A percentile compares a stretch with the other conserved stretches of the same genome.
Conservation (phyloP, 257 asterid species). For the Datura wrightii region DNA sequence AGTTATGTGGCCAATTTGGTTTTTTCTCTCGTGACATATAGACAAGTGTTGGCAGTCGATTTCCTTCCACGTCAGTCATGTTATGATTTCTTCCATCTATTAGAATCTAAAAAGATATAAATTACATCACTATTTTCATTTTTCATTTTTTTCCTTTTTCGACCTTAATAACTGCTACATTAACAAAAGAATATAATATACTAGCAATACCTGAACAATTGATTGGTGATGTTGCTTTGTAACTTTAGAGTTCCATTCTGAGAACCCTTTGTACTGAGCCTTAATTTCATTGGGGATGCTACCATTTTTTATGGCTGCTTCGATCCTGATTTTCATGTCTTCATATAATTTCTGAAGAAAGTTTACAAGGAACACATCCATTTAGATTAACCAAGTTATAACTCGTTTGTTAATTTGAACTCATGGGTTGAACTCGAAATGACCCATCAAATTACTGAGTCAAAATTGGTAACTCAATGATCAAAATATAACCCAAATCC, state of each 20-base stretch:
- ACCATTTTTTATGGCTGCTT: constrained; percentile 45
- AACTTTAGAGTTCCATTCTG: constrained; percentile 57
- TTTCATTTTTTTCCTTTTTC: background rate
- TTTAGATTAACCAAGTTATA: background rate
- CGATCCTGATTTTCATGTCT: constrained; percentile 68
- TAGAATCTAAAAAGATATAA: constrained; percentile 42
- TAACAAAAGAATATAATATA: background rate
- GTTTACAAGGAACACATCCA: background rate
- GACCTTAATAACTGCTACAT: background rate
- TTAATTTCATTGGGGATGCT: constrained; percentile 44
- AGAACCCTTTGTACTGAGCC: constrained; percentile 63
- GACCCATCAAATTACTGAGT: background rate
- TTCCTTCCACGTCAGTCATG: constrained; percentile 46
- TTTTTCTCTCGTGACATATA: constrained; percentile 65
- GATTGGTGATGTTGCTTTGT: constrained; percentile 74
- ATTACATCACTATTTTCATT: background rate
- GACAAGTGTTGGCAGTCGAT: constrained; percentile 54
- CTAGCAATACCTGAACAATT: constrained; percentile 66
- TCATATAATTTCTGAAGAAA: constrained; percentile 59
- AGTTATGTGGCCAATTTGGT: constrained; percentile 54
- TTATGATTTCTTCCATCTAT: constrained; percentile 47
- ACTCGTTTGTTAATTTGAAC: background rate
- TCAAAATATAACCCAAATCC: too few relatives aligned
- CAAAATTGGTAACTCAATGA: background rate
- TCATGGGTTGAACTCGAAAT: background rate